phyloP scores from a whole-genome alignment of 805 yeast species.

The Wickerhamomyces mucosus region DNA sequence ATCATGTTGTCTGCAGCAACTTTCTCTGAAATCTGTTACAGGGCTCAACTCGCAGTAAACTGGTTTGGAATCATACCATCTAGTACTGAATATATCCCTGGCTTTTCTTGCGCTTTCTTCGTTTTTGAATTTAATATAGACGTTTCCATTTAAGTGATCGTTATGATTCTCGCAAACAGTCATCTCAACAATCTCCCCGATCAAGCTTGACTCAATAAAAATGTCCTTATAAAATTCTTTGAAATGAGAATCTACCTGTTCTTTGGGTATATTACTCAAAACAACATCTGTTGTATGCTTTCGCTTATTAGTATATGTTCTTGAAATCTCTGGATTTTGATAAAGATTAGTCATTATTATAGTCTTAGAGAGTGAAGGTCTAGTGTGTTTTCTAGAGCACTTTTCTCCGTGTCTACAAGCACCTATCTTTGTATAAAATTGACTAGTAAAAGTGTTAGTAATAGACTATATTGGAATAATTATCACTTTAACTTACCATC shows the following conservation, averaged over 20 bases:
- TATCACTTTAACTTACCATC: conserved; percentile 9
- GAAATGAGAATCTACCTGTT: conserved; percentile 36
- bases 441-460: conserved; percentile 24
- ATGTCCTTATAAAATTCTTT: conserved; percentile 65
- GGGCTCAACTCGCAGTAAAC: conserved; percentile 75
- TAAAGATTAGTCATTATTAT: conserved; percentile 57
- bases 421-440: conserved; percentile 75
- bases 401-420: conserved; percentile 91
- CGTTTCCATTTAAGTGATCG: conserved; percentile 80
- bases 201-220: conserved; percentile 45
- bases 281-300: not conserved
- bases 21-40: conserved; percentile 57
- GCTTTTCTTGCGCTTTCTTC: conserved; percentile 54
- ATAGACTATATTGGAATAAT: too few relatives aligned
- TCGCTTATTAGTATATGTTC: conserved; percentile 5
- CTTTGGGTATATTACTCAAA: conserved; percentile 15
- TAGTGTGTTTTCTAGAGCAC: conserved; percentile 65
- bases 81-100: conserved; percentile 50
- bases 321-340: conserved; percentile 45
- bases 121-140: conserved; percentile 53
- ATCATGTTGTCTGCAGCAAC: conserved; percentile 69
- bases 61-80: conserved; percentile 80
- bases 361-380: conserved; percentile 57
- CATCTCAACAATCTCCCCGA: conserved; percentile 48
- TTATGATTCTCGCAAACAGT: conserved; percentile 78